Base-by-base conservation (phyloP, 331 rosid genomes). In the Pyrus hybrid region DNA sequence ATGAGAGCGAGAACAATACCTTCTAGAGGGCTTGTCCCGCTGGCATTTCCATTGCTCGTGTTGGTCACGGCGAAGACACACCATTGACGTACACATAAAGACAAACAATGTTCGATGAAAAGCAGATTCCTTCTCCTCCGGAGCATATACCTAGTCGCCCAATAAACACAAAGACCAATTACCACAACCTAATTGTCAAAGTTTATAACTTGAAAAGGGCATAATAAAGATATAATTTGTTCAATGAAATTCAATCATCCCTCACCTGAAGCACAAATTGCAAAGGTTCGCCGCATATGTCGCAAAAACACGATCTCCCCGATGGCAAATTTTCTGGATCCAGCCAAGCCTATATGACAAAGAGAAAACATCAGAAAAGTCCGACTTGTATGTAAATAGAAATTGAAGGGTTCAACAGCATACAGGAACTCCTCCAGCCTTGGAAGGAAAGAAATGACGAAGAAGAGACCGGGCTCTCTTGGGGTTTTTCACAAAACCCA, bases 371-470 rank as follows among this genome's bases (percentile, higher is more conserved):
- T 14, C 45, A 70, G 43, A 62, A 17, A 22, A 51, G 21, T 6
- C 57, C 3, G 30, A 33, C 5, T 22, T 10, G 35, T 21, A 60
- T 23, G 60, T 37, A 58, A 41, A 28, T 1, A 67, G 13, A 71
- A 49, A 20, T 20, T 2, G 32, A 62, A 54, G 72, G 66, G 49
- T 68, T 21, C 25, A 53, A 66, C 22, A 30, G 18, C 76, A 37
- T 75, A 63, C 83, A 71, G 98, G 98, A 66, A 88, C 81, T n/a
- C 98, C 96, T 64, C 98, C 97, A 71, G 96, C 96, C 88, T 93
- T 93, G 86, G 93, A 91, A 61, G 96, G 97, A 83, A 93, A 93
- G 37, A 72, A 80, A 35, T 93, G 96, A 32, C 88, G 88, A 45
- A 51, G 61, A 76, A 93, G 96, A 33, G 86, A 89, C 81, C 80